Evolutionary conservation across 768 basidiomycete genomes (phyloP).

Genomic region (Kwoniella shandongensis): DNA sequence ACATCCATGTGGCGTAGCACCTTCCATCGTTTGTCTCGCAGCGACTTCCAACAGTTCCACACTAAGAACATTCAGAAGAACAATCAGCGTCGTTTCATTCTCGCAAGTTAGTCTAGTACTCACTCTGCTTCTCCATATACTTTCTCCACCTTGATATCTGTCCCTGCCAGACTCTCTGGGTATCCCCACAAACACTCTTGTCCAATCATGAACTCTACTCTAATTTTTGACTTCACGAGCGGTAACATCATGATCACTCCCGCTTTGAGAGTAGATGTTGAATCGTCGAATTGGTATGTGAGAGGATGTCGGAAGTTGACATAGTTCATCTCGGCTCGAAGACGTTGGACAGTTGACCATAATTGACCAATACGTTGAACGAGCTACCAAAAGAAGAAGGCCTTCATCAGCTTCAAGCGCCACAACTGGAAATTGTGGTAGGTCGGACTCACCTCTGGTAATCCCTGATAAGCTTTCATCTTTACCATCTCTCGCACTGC

Average conservation of each 20-base stretch:
- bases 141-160: slow-evolving; percentile 3
- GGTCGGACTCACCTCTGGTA: slow-evolving; percentile 18
- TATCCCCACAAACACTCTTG: slow-evolving; percentile 18
- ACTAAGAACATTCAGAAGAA: slow-evolving; percentile 1
- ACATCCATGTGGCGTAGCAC: slow-evolving; percentile 23
- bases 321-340: slow-evolving; percentile 34
- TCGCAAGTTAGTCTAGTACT: slow-evolving; percentile 4
- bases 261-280: neutral
- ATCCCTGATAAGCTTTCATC: neutral
- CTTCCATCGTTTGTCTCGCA: slow-evolving; percentile 18
- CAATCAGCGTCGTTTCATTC: neutral
- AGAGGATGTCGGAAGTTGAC: slow-evolving; percentile 36
- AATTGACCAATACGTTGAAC: slow-evolving; percentile 28
- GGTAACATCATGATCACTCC: slow-evolving; percentile 14
- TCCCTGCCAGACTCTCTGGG: slow-evolving; percentile 6
- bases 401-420: neutral
- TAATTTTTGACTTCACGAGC: slow-evolving; percentile 6
- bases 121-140: slow-evolving; percentile 22
- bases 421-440: too few relatives aligned
- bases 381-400: slow-evolving; percentile 16
- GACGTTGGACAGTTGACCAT: slow-evolving; percentile 32
- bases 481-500: slow-evolving; percentile 21
- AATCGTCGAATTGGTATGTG: slow-evolving; percentile 9
- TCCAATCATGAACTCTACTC: slow-evolving; percentile 3
- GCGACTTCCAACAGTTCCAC: slow-evolving; percentile 11